A percentile compares a stretch with the other conserved stretches of the same genome.
These are phyloP conservation scores for Microsporum ferrugineum DNA, from an alignment of 2,329 filamentous ascomycete species.

Conservation along the genomic window DNA sequence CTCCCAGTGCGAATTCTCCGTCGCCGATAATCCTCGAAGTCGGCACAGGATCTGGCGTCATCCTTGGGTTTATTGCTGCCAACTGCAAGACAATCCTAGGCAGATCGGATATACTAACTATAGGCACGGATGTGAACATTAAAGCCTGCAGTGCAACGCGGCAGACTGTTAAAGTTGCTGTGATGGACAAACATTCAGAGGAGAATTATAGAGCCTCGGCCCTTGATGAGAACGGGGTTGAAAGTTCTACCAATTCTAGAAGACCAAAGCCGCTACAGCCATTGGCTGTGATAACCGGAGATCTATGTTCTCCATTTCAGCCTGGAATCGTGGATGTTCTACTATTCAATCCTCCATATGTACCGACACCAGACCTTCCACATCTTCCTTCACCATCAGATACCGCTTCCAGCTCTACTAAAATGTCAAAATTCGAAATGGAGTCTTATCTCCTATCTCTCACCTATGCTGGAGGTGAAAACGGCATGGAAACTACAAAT, in stretches of 20 bases:
- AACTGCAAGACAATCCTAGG: slow-evolving; percentile 64
- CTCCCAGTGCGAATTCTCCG: slow-evolving; percentile 17
- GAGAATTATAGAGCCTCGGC: slow-evolving; percentile 16
- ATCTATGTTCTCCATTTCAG: slow-evolving; percentile 55
- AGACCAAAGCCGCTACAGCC: slow-evolving; percentile 37
- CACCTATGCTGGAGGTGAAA: slow-evolving; percentile 75
- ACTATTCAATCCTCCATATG: slow-evolving; percentile 95
- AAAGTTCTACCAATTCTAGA: neutral
- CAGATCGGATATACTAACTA: slow-evolving; percentile 54
- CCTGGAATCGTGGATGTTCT: slow-evolving; percentile 61
- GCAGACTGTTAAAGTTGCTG: slow-evolving; percentile 51
- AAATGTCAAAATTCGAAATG: slow-evolving; percentile 50
- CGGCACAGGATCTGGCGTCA: slow-evolving; percentile 82
- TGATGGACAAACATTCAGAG: slow-evolving; percentile 22
- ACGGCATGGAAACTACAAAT: slow-evolving; percentile 92
- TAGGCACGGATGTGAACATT: slow-evolving; percentile 74
- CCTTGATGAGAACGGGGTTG: slow-evolving; percentile 22
- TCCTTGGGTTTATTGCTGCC: slow-evolving; percentile 77
- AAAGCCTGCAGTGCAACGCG: slow-evolving; percentile 68
- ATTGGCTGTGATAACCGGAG: slow-evolving; percentile 56
- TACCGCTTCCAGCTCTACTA: neutral
- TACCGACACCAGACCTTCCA: slow-evolving; percentile 70
- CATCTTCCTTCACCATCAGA: slow-evolving; percentile 9
- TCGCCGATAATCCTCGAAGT: slow-evolving; percentile 66
- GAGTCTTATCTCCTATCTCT: slow-evolving; percentile 75